phyloP scores from a whole-genome alignment of 2,329 filamentous ascomycete species.

The Botrytis cinerea region DNA sequence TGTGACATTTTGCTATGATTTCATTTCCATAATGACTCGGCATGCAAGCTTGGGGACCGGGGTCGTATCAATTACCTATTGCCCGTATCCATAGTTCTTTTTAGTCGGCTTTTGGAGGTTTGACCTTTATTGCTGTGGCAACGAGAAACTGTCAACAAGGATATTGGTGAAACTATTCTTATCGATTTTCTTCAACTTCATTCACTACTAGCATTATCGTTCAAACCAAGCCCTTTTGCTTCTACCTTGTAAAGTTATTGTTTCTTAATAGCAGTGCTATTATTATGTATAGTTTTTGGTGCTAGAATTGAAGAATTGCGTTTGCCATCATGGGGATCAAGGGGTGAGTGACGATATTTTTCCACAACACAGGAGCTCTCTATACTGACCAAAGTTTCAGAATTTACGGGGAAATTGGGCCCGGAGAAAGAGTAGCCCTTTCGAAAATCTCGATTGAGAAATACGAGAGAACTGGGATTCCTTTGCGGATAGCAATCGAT shows the following conservation, averaged over 20 bases:
- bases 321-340: conserved; percentile 61
- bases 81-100: neutral
- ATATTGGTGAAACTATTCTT: neutral
- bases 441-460: conserved; percentile 79
- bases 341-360: conserved; percentile 47
- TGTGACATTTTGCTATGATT: conserved; percentile 36
- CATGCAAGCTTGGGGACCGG: conserved; percentile 12
- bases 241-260: conserved; percentile 2
- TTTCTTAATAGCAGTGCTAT: conserved; percentile 16
- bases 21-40: conserved; percentile 23
- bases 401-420: conserved; percentile 86
- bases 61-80: conserved; percentile 20
- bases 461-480: conserved; percentile 67
- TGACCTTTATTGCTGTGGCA: conserved; percentile 14
- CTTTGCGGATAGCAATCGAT: conserved; percentile 86
- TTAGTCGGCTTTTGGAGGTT: neutral
- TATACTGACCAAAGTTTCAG: conserved; percentile 48
- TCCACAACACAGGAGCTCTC: neutral
- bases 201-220: conserved; percentile 1
- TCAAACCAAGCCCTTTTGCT: neutral
- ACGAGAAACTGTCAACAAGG: conserved; percentile 17
- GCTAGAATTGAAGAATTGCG: conserved; percentile 1
- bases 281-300: conserved; percentile 20
- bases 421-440: conserved; percentile 76
- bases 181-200: conserved; percentile 2